phyloP scores from a whole-genome alignment of 805 yeast genomes.

The Candida montana region DNA sequence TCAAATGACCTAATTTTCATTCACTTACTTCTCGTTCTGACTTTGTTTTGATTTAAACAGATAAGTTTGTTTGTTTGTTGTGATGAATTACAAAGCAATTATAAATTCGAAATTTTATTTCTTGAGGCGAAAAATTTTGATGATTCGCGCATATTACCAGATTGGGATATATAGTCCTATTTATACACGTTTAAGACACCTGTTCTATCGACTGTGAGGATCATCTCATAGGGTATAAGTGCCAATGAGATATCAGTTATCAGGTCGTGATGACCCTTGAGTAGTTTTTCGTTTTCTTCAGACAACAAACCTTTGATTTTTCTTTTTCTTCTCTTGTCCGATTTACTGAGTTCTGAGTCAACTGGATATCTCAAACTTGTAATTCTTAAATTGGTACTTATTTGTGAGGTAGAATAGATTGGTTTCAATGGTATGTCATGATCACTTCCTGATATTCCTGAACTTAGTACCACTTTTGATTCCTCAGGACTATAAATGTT shows the following conservation, averaged over 20 bases:
- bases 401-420: slow-evolving; percentile 25
- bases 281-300: slow-evolving; percentile 38
- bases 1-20: too few species aligned
- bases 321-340: slow-evolving; percentile 14
- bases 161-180: slow-evolving; percentile 15
- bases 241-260: slow-evolving; percentile 45
- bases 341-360: slow-evolving; percentile 8
- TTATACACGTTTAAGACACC: slow-evolving; percentile 61
- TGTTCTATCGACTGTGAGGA: slow-evolving; percentile 60
- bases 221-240: slow-evolving; percentile 49
- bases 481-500: slow-evolving; percentile 25
- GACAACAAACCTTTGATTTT: slow-evolving; percentile 33
- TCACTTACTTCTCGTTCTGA: neutral
- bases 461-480: slow-evolving; percentile 28
- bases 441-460: slow-evolving; percentile 10
- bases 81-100: slow-evolving; percentile 8
- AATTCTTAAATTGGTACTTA: slow-evolving; percentile 35
- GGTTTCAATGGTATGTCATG: slow-evolving; percentile 14
- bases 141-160: slow-evolving; percentile 2
- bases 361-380: slow-evolving; percentile 32
- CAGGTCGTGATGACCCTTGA: slow-evolving; percentile 44
- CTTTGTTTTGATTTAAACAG: neutral
- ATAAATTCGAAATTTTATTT: neutral
- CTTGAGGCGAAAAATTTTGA: neutral
- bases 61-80: slow-evolving; percentile 3